These are phyloP conservation scores for Dictyostelium capitatum DNA, from an alignment of 78 protist genomes.

Conservation along the genomic window DNA sequence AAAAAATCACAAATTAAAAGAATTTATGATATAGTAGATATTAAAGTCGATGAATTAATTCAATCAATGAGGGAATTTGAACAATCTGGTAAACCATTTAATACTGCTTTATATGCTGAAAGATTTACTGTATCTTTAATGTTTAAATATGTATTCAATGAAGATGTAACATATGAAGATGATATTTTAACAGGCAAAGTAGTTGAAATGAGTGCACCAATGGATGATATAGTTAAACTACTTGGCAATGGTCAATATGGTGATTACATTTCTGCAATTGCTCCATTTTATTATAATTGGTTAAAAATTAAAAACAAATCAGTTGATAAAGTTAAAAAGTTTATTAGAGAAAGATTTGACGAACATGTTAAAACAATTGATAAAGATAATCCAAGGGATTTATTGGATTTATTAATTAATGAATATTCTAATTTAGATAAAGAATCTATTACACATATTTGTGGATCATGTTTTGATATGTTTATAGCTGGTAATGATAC, in stretches of 20 bases:
- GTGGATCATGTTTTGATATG: background rate
- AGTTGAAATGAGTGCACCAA: background rate
- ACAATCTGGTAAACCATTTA: background rate
- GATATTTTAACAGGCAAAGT: background rate
- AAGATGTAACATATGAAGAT: conserved; percentile 7
- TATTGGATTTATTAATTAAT: background rate
- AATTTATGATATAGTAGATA: conserved; percentile 10
- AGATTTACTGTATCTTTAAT: background rate
- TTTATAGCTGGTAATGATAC: background rate
- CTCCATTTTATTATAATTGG: background rate
- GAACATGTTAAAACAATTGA: background rate
- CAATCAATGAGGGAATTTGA: background rate
- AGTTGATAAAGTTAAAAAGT: background rate
- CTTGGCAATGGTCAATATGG: background rate
- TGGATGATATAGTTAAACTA: background rate
- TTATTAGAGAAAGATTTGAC: background rate
- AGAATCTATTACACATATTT: background rate
- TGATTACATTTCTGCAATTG: background rate
- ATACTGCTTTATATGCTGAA: background rate
- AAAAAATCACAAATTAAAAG: conserved; percentile 21
- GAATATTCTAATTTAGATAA: background rate
- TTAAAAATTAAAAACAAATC: background rate
- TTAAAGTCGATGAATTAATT: conserved; percentile 3
- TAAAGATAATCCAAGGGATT: background rate
- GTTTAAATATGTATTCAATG: conserved; percentile 18